Percentiles rank a stretch among this genome's conserved stretches.
Evolutionary conservation across 345 rosid species (phyloP).

Genomic region (Capsella bursapastoris): DNA sequence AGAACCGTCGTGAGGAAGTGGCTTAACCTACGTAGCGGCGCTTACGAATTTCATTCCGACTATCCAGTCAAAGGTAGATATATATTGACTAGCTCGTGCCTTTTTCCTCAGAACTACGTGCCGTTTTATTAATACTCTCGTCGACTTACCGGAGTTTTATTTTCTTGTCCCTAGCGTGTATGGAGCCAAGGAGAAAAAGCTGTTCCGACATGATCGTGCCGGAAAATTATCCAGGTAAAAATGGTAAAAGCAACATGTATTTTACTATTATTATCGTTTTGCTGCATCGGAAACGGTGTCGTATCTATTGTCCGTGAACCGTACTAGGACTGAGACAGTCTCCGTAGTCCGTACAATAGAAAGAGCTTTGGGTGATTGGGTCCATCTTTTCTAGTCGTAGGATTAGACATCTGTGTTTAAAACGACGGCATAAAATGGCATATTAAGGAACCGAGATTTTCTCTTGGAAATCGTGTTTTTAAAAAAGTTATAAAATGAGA

Average conservation of each 20-base stretch:
- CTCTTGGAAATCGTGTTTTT: neutral
- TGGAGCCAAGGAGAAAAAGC: conserved; percentile 65
- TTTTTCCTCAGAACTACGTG: neutral
- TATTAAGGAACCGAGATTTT: conserved; percentile 21
- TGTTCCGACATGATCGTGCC: conserved; percentile 70
- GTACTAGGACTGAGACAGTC: conserved; percentile 26
- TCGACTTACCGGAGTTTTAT: neutral
- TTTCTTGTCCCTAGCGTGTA: conserved; percentile 38
- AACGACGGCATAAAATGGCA: conserved; percentile 36
- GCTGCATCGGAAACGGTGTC: conserved; percentile 27
- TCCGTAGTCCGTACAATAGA: conserved; percentile 45
- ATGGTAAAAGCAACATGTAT: neutral
- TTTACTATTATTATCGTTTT: neutral
- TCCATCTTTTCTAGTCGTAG: conserved; percentile 37
- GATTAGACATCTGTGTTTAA: conserved; percentile 42
- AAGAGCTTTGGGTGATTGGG: conserved; percentile 1
- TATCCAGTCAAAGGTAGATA: conserved; percentile 57
- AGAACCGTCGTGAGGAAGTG: conserved; percentile 74
- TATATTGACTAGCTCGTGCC: neutral
- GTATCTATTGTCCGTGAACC: conserved; percentile 13
- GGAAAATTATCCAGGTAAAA: conserved; percentile 66
- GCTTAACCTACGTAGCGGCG: conserved; percentile 73
- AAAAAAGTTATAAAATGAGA: conserved; percentile 28
- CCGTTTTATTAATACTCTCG: neutral
- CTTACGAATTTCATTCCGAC: conserved; percentile 77